Evolutionary conservation across 2,329 filamentous ascomycete genomes (phyloP), one percentile per base, ranked within the genome.

Genomic region (Ceratocystis papillata): DNA sequence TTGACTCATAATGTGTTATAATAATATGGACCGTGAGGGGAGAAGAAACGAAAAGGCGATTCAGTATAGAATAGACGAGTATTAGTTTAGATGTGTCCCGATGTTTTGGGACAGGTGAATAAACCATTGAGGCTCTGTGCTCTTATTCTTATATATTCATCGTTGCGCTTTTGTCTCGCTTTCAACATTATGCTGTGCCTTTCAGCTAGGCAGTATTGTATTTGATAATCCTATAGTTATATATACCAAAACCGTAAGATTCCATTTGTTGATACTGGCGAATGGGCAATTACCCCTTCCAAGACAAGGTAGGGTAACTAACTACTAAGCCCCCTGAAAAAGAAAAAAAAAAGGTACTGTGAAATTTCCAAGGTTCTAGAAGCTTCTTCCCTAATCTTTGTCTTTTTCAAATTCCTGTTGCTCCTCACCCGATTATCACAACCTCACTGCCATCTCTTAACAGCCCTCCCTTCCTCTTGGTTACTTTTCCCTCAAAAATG

Each of bases 21-120:
- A 25, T 28, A 15, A 53, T 28, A n/a, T 59, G 55, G 55, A 37
- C 12, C 37, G 22, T 7, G 6, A 1, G n/a, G 22, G 28, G 30
- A 30, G 55, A 20, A 59, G 30, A 59, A 59, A n/a, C 17, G 10
- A 53, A 17, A n/a, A 30, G 55, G 7, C 12, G 55, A 33, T 59
- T 37, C 30, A 59, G 55, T 59, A 59, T 59, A 37, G 55, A 59
- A 59, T 59, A 59, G 55, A 59, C 17, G 25, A 59, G 55, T 59
- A 59, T 59, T 59, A 33, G 55, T 17, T 59, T 59, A 59, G 30
- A 33, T 25, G 4, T 17, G 28, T n/a, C 28, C 55, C 37, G 3
- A 8, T 20, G 17, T 59, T 25, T 20, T 59, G 8, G 3, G 55
- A 15, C 55, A 8, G 17, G 25, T 28, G 12, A 57, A 30, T 33